Evolutionary conservation across 352 stramenopile species (phyloP), one percentile per base, ranked within the genome.

Genomic region (Pythium insidiosum): DNA sequence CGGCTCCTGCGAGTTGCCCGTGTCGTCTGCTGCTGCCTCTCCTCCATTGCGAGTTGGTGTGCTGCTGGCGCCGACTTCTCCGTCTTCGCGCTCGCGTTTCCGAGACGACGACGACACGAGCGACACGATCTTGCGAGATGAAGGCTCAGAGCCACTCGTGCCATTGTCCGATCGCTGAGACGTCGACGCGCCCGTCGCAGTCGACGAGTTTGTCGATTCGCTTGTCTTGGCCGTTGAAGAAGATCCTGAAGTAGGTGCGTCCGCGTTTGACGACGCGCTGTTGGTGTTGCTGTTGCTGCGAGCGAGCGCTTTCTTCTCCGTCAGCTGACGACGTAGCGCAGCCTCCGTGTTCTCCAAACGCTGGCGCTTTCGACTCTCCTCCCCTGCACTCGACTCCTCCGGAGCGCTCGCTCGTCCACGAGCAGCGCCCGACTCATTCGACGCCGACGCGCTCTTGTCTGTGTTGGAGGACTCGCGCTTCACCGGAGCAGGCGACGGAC

Each of bases 101-200:
- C 75, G 74, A 43, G 37, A 29, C 6, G 67, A 71, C 20, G 66
- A 69, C 12, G 74, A 80, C 36, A 87, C 72, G 10, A 91, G 57
- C 36, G 78, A 88, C 38, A 91, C 73, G 15, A 91, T 91, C 47
- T 91, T 91, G 21, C 74, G 62, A 20, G 18, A 21, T 15, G 41
- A 43, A n/a, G 13, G 24, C 26, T 53, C 47, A n/a, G 15, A 19
- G 24, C 9, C 46, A n/a, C n/a, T n/a, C n/a, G n/a, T n/a, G n/a
- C n/a, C n/a, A n/a, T n/a, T n/a, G n/a, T n/a, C n/a, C n/a, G n/a
- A n/a, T n/a, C n/a, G n/a, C n/a, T n/a, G n/a, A n/a, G n/a, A n/a
- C n/a, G n/a, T n/a, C n/a, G n/a, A n/a, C n/a, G n/a, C n/a, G n/a
- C n/a, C n/a, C n/a, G n/a, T n/a, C n/a, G 31, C 34, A 30, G 40